These are phyloP conservation scores for Reutealis trisperma DNA, from an alignment of 345 rosid genomes.

Conservation along the genomic window DNA sequence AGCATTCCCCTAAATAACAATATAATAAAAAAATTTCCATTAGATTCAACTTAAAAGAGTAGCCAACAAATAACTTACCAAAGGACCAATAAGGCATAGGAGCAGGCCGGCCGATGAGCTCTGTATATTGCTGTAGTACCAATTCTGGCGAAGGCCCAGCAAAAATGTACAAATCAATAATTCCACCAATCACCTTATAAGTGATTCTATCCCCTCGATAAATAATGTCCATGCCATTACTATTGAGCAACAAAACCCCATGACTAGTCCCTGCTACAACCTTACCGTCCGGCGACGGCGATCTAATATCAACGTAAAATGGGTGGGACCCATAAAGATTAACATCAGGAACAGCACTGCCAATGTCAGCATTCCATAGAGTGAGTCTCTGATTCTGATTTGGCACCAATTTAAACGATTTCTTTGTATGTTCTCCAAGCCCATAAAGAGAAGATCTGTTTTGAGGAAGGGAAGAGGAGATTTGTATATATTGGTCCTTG, in stretches of 20 bases:
- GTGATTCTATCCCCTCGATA: constrained; percentile 59
- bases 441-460: constrained; percentile 59
- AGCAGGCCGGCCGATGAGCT: constrained; percentile 66
- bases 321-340: constrained; percentile 86
- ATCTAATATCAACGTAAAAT: constrained; percentile 61
- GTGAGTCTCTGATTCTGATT: constrained; percentile 35
- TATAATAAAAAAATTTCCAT: no score
- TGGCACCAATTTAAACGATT: constrained; percentile 41
- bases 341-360: constrained; percentile 36
- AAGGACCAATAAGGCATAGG: constrained; percentile 89
- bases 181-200: constrained; percentile 63
- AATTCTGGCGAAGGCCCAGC: constrained; percentile 52
- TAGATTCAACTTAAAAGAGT: no score
- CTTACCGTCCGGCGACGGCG: constrained; percentile 30
- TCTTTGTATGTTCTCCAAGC: constrained; percentile 73
- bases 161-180: constrained; percentile 64
- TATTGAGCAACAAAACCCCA: constrained; percentile 62
- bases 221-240: constrained; percentile 71
- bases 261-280: constrained; percentile 49
- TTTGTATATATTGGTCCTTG: constrained; percentile 75
- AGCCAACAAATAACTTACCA: constrained; percentile 30
- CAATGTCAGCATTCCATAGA: constrained; percentile 57
- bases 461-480: constrained; percentile 58
- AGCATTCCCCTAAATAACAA: no score
- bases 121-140: constrained; percentile 69